These are phyloP conservation scores for Polygonum aviculare DNA, from an alignment of 148 eudicot species.

Conservation along the genomic window DNA sequence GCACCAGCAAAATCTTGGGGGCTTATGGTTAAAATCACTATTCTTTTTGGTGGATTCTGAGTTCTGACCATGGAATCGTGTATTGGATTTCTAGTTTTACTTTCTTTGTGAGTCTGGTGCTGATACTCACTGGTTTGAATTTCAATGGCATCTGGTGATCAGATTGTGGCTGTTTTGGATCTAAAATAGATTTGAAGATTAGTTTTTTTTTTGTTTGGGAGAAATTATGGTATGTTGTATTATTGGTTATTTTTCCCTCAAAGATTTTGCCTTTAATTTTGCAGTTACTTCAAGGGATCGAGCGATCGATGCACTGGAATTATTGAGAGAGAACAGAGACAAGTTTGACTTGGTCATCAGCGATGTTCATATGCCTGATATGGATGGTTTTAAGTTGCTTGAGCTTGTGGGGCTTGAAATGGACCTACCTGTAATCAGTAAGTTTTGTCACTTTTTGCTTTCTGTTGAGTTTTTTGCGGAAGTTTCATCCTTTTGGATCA, in stretches of 20 bases:
- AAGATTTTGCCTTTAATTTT: background rate
- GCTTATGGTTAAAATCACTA: background rate
- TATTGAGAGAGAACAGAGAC: conserved; percentile 51
- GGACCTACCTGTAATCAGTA: conserved; percentile 92
- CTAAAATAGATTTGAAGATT: background rate
- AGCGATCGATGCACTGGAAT: conserved; percentile 51
- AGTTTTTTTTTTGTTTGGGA: background rate
- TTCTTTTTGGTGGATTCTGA: background rate
- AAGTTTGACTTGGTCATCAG: conserved; percentile 22
- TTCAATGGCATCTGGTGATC: background rate
- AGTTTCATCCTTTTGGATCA: background rate
- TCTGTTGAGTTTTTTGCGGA: background rate
- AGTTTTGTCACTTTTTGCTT: conserved; percentile 14
- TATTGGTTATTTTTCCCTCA: background rate
- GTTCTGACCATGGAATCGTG: background rate
- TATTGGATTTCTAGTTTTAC: background rate
- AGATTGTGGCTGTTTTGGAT: background rate
- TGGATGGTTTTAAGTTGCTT: conserved; percentile 92
- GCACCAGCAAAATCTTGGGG: background rate
- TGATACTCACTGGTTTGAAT: background rate
- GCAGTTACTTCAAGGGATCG: conserved; percentile 63
- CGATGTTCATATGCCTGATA: conserved; percentile 77
- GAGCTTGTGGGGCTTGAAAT: conserved; percentile 80
- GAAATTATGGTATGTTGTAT: background rate
- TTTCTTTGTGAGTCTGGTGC: background rate